phyloP scores from a whole-genome alignment of 129 eudicot genomes.

The Lactuca sativa region DNA sequence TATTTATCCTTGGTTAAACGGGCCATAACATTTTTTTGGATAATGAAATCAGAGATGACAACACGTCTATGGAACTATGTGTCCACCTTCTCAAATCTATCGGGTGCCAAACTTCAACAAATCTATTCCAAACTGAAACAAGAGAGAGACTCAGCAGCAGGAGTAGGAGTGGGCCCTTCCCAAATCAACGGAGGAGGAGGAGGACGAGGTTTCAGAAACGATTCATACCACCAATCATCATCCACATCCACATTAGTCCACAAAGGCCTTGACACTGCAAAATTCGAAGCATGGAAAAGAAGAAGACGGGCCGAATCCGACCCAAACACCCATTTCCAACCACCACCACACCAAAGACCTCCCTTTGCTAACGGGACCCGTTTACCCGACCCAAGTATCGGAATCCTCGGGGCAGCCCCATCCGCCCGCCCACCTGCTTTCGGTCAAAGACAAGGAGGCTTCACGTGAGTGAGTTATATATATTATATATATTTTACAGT shows the following conservation, averaged over 20 bases:
- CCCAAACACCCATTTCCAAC: constrained; percentile 44
- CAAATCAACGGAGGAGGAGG: constrained; percentile 41
- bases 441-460: constrained; percentile 56
- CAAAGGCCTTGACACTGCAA: constrained; percentile 63
- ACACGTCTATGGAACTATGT: constrained; percentile 90
- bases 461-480: constrained; percentile 37
- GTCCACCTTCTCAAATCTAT: constrained; percentile 78
- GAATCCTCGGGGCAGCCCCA: constrained; percentile 94
- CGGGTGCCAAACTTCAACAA: constrained; percentile 79
- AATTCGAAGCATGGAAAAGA: constrained; percentile 90
- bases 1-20: background rate
- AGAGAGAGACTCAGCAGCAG: constrained; percentile 51
- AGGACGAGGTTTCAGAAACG: constrained; percentile 28
- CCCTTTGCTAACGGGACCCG: constrained; percentile 46
- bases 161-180: constrained; percentile 70
- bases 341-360: constrained; percentile 32
- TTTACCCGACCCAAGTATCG: constrained; percentile 51
- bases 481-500: constrained; percentile 15
- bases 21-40: too few species aligned
- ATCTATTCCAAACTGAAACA: constrained; percentile 82
- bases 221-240: constrained; percentile 31
- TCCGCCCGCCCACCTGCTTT: constrained; percentile 53
- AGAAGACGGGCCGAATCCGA: constrained; percentile 70
- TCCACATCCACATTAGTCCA: constrained; percentile 32
- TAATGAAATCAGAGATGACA: constrained; percentile 60